Conservation (phyloP, 192 early-diverging fungal genomes). For the Backusella mclennaniae region DNA sequence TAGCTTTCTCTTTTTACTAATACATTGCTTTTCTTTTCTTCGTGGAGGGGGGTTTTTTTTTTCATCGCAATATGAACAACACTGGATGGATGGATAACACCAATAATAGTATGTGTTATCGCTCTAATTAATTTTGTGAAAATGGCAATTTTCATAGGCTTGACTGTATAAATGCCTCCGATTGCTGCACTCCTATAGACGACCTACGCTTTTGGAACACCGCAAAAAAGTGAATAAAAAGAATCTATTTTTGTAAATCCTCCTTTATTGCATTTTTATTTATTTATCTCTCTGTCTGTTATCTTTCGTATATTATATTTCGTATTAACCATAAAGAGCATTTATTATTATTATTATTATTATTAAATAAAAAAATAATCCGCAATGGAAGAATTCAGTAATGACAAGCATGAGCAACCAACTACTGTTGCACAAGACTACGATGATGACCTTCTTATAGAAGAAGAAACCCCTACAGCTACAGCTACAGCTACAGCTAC, state of each 20-base stretch:
- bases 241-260: neutral
- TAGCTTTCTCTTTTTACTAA: neutral
- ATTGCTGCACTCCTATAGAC: neutral
- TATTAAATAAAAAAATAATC: neutral
- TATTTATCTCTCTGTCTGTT: neutral
- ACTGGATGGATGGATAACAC: slow-evolving; percentile 4
- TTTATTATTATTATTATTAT: neutral
- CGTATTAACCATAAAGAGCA: neutral
- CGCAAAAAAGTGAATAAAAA: neutral
- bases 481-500: neutral
- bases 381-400: neutral
- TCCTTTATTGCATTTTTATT: neutral
- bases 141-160: too few relatives aligned
- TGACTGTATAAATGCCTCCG: neutral
- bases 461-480: neutral
- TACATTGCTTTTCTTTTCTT: neutral
- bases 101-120: neutral
- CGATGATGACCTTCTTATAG: neutral
- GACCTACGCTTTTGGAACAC: neutral
- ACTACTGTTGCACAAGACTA: neutral
- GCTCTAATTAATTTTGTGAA: neutral
- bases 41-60: neutral
- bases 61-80: slow-evolving; percentile 9
- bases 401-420: neutral
- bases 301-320: neutral